Base-by-base conservation (phyloP, 148 eudicot genomes). In the Fagopyrum homotropicum region DNA sequence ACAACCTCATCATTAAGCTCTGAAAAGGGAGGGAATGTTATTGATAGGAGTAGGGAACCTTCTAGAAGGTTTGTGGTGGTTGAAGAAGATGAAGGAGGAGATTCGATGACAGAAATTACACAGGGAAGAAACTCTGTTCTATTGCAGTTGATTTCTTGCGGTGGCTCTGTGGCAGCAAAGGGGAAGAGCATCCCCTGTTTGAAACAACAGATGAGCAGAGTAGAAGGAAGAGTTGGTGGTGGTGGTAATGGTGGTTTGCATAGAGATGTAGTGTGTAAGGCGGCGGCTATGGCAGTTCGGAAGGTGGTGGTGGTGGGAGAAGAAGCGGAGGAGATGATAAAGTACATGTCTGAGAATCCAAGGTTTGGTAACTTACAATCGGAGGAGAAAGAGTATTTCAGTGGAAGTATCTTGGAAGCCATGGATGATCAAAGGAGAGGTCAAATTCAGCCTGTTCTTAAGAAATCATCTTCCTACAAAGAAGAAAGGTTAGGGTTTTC, bases 331-430 rank as follows among this genome's bases (percentile, higher is more conserved):
- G 80, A 80, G 56, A 89, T 88, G 88, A 88, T 91, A 3, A 82
- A 80, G 60, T 92, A 80, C 79, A 92, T 95, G 92, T 88, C 98
- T 15, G 97, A 95, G 82, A 92, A 95, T 76, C 98, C 98, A 1
- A 47, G 97, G 79, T 95, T 95, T 29, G 93, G 98, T 80, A 86
- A 86, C 55, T 76, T 82, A 55, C 93, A 89, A 66, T 76, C 87
- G 0, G 92, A 94, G 78, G 98, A 95, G 77, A 95, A 88, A 75
- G 98, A 89, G 86, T 95, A 87, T 50, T 95, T 92, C 69, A 95
- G 98, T 76, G 98, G 98, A 61, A 95, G 96, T 22, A 92, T 95
- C 47, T 85, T 89, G 61, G 97, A 89, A 81, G 66, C 87, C 2
- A 87, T 85, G 78, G 56, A 57, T 63, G 87, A 80, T 72, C 83